Percentiles rank a stretch among this genome's conserved stretches.
Conservation (phyloP, 1,139 yeast species). For the Pichia sp. region DNA sequence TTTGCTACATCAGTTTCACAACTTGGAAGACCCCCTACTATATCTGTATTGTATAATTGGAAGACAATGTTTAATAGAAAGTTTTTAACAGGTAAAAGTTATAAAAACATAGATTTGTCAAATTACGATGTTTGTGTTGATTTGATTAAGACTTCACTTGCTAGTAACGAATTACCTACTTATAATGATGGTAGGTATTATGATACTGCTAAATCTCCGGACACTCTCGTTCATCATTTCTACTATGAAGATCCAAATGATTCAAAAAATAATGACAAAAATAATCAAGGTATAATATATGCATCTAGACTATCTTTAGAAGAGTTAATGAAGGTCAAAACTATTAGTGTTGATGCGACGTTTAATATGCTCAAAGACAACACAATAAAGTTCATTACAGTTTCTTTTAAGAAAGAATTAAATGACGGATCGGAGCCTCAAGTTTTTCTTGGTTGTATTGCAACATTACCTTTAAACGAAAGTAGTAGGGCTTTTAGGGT, state of each 20-base stretch:
- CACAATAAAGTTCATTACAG: neutral
- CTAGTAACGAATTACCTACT: neutral
- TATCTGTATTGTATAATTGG: too few relatives aligned
- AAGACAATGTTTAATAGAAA: too few relatives aligned
- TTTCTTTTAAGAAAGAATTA: neutral
- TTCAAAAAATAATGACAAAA: neutral
- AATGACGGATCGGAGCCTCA: neutral
- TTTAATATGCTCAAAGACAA: neutral
- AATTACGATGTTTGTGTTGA: neutral
- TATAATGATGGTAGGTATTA: neutral
- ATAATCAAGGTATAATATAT: neutral
- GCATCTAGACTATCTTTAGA: neutral
- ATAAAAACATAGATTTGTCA: neutral
- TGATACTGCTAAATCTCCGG: neutral
- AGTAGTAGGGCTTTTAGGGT: neutral
- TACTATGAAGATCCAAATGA: too few relatives aligned
- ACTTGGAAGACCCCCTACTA: too few relatives aligned
- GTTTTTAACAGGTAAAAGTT: too few relatives aligned
- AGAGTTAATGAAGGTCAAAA: neutral
- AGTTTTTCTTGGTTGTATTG: neutral
- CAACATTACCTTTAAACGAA: neutral
- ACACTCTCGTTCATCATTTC: neutral
- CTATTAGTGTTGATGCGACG: neutral
- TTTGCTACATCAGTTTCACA: too few relatives aligned
- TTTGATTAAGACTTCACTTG: neutral